These are phyloP conservation scores for Apocynum venetum DNA, from an alignment of 257 asterid species.

Conservation along the genomic window DNA sequence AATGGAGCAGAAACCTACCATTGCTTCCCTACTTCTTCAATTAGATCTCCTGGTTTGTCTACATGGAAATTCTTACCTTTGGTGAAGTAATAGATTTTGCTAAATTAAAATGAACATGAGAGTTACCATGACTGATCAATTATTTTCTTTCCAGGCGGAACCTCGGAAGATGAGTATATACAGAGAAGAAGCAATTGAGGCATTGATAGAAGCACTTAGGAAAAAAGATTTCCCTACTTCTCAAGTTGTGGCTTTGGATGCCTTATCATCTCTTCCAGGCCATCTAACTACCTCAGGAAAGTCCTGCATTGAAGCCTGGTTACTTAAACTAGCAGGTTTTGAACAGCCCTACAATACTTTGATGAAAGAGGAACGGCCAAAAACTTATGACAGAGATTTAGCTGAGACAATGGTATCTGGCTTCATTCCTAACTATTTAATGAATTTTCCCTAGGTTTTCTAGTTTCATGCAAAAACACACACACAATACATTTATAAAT, in stretches of 20 bases:
- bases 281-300: slow-evolving; percentile 41
- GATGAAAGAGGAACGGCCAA: slow-evolving; percentile 37
- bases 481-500: neutral
- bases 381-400: slow-evolving; percentile 28
- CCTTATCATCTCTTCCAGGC: slow-evolving; percentile 58
- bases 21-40: slow-evolving; percentile 79
- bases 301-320: slow-evolving; percentile 52
- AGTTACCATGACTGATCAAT: neutral
- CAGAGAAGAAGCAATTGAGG: slow-evolving; percentile 80
- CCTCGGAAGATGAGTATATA: slow-evolving; percentile 84
- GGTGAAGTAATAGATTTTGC: neutral
- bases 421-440: neutral
- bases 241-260: slow-evolving; percentile 59
- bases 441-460: neutral
- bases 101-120: neutral
- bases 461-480: neutral
- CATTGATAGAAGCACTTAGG: slow-evolving; percentile 59
- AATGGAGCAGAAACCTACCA: slow-evolving; percentile 70
- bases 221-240: slow-evolving; percentile 64
- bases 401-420: slow-evolving; percentile 37
- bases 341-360: slow-evolving; percentile 40
- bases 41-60: slow-evolving; percentile 70
- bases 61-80: neutral
- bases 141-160: slow-evolving; percentile 34
- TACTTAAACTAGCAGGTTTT: slow-evolving; percentile 62